Percentiles rank a stretch among this genome's conserved stretches.
phyloP scores from a whole-genome alignment of 2,329 filamentous ascomycete species.

The Aschersonia sp. region DNA sequence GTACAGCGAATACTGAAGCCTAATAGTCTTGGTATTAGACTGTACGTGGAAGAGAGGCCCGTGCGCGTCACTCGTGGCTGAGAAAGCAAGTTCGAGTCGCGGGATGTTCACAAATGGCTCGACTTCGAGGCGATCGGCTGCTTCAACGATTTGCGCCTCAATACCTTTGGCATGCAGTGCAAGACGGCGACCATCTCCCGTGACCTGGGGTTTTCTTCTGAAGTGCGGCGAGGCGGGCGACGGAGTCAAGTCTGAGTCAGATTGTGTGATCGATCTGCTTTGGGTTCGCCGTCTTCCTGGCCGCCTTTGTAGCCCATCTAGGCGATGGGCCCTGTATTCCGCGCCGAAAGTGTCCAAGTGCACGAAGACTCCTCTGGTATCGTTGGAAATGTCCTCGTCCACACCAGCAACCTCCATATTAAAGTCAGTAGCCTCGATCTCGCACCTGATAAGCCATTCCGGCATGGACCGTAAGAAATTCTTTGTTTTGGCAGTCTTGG shows the following conservation, averaged over 20 bases:
- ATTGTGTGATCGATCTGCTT: constrained; percentile 53
- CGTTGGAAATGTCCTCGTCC: constrained; percentile 67
- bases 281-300: constrained; percentile 52
- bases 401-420: constrained; percentile 82
- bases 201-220: constrained; percentile 37
- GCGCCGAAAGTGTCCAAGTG: constrained; percentile 79
- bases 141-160: constrained; percentile 84
- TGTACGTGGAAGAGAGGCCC: constrained; percentile 82
- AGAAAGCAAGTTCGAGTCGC: constrained; percentile 73
- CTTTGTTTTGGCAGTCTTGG: constrained; percentile 34
- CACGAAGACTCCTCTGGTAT: constrained; percentile 68
- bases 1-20: constrained; percentile 82
- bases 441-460: constrained; percentile 69
- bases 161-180: constrained; percentile 69
- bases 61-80: constrained; percentile 71
- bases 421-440: constrained; percentile 77
- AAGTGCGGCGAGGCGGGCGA: constrained; percentile 21
- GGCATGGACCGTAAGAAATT: constrained; percentile 71
- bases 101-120: constrained; percentile 81
- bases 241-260: constrained; percentile 46
- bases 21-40: constrained; percentile 62
- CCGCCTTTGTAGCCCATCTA: constrained; percentile 46
- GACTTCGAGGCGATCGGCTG: constrained; percentile 65
- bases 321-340: constrained; percentile 74
- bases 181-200: constrained; percentile 65